Conservation (phyloP, 306 rosid species). For the Urtica urens region DNA sequence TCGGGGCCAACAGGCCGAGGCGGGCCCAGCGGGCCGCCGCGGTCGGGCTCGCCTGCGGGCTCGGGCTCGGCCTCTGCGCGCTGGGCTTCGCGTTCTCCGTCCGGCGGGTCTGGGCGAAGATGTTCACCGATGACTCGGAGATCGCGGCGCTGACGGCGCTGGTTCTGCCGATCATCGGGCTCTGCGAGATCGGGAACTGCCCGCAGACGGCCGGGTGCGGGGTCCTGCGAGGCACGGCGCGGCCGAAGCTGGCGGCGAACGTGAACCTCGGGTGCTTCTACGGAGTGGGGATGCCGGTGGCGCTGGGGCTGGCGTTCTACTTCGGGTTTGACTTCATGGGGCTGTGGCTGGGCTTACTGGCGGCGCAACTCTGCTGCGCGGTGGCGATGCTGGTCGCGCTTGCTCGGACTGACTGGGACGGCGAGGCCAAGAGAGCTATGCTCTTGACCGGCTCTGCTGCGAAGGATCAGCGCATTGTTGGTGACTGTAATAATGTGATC, state of each 20-base stretch:
- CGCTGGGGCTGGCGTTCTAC: slow-evolving; percentile 46
- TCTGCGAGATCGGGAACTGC: slow-evolving; percentile 85
- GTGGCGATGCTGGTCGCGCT: slow-evolving; percentile 70
- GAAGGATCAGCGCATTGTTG: no score
- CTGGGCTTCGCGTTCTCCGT: slow-evolving; percentile 47
- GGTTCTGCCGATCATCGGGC: slow-evolving; percentile 82
- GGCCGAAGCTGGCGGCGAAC: slow-evolving; percentile 78
- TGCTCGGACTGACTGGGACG: slow-evolving; percentile 57
- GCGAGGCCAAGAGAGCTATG: slow-evolving; percentile 55
- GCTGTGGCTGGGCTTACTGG: slow-evolving; percentile 79
- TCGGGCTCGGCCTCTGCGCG: slow-evolving; percentile 46
- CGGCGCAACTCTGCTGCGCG: slow-evolving; percentile 80
- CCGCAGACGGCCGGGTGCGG: slow-evolving; percentile 98
- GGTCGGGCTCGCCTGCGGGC: slow-evolving; percentile 61
- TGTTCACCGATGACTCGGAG: slow-evolving; percentile 62
- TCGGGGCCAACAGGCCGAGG: slow-evolving; percentile 58
- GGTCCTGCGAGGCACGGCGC: slow-evolving; percentile 75
- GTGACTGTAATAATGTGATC: slow-evolving; percentile 1
- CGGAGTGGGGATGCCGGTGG: slow-evolving; percentile 83
- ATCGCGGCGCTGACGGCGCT: slow-evolving; percentile 45
- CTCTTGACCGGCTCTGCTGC: slow-evolving; percentile 31
- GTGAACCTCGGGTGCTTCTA: slow-evolving; percentile 80
- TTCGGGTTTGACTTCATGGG: slow-evolving; percentile 70
- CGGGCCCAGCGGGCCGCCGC: slow-evolving; percentile 60
- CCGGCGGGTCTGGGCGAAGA: slow-evolving; percentile 65